Evolutionary conservation across 2,329 filamentous ascomycete genomes (phyloP), one percentile per base, ranked within the genome.

Genomic region (Karstenula rhodostoma): DNA sequence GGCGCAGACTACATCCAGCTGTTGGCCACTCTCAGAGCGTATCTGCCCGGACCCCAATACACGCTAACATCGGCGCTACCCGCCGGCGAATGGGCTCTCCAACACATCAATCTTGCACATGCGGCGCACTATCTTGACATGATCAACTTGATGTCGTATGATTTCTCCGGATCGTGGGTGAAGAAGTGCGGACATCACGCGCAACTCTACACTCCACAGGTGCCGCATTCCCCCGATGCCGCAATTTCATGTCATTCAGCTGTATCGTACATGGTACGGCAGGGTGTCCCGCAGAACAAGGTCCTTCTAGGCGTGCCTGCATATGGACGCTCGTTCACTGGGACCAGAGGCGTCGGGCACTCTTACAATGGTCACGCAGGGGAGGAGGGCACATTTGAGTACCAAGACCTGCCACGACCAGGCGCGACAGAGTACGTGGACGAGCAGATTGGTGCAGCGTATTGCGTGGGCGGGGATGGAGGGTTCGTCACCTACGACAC

Each of bases 401-500:
- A 94, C 75, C 84, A 83, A 65, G 82, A 90, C 57, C 82, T 95
- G 8, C 91, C 92, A 2, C 77, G 83, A 10, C 81, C 82, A 0
- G 83, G 80, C 1, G 83, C 89, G 25, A 84, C 86, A 68, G 91
- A 94, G 73, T 80, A 85, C 47, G 83, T 92, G 19, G 91, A 95
- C 76, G 86, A 86, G 67, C 81, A 86, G 19, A 80, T 86, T 29
- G 88, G 89, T 13, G 90, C 91, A 19, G 91, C 91, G 6, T 90
- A 87, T 68, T 94, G 90, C 68, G 79, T 87, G 33, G 90, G 90
- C 6, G 88, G 85, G 1, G 90, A 93, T 68, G 90, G 90, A 3
- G 91, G 90, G 0, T 94, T 93, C 66, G 87, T 94, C 44, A 90
- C 87, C 1, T 95, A 94, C 74, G 92, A 95, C 76, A 93, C 90